Percentiles rank a stretch among this genome's conserved stretches.
phyloP scores from a whole-genome alignment of 176 grass and related monocot genomes.

The Oryza nivara region DNA sequence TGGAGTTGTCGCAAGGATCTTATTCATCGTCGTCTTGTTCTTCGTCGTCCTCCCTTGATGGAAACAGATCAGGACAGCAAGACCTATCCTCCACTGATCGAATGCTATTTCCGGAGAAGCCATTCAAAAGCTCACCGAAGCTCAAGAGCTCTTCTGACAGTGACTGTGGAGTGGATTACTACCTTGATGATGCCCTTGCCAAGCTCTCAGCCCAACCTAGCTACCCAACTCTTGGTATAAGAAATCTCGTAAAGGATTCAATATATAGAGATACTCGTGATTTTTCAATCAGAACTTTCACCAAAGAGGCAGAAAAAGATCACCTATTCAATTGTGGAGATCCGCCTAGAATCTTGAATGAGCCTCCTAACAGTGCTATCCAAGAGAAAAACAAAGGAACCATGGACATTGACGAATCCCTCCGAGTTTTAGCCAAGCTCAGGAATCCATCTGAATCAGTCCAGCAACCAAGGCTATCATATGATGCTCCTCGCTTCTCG shows the following conservation, averaged over 20 bases:
- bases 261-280: conserved; percentile 70
- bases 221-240: conserved; percentile 55
- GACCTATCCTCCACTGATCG: conserved; percentile 68
- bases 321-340: conserved; percentile 46
- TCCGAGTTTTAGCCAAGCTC: conserved; percentile 60
- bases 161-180: conserved; percentile 38
- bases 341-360: conserved; percentile 47
- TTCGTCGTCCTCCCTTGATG: conserved; percentile 85
- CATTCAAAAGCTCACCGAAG: conserved; percentile 64
- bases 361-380: conserved; percentile 22
- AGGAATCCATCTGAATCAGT: conserved; percentile 61
- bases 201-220: conserved; percentile 41
- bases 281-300: conserved; percentile 61
- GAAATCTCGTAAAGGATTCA: conserved; percentile 85
- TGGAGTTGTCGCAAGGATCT: conserved; percentile 62
- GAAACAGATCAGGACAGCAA: conserved; percentile 76
- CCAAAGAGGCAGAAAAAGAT: conserved; percentile 53
- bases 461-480: conserved; percentile 66
- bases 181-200: conserved; percentile 35
- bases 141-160: conserved; percentile 63
- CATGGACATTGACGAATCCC: conserved; percentile 64
- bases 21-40: conserved; percentile 84
- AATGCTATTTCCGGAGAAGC: conserved; percentile 67
- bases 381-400: conserved; percentile 54
- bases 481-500: conserved; percentile 65